These are phyloP conservation scores for Globisporangium uncinulatum DNA, from an alignment of 352 stramenopile species.

Conservation along the genomic window DNA sequence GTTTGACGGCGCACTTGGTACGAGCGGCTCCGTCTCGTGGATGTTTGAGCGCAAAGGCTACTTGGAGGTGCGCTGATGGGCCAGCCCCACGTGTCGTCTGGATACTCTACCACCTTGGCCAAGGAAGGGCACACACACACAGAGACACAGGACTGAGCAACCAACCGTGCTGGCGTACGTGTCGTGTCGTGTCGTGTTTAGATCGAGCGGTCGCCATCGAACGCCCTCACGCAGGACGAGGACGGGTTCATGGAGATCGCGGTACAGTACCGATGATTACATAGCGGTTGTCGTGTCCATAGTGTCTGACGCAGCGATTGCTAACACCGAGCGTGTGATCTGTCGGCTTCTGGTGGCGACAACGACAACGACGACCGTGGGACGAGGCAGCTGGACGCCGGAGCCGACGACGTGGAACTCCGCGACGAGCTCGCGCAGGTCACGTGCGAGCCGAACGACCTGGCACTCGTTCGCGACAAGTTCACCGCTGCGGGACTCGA, in stretches of 20 bases:
- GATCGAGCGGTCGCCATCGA: conserved; percentile 33
- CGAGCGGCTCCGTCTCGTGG: conserved; percentile 76
- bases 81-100: not conserved
- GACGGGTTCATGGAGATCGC: conserved; percentile 72
- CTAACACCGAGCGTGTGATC: not conserved
- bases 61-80: conserved; percentile 30
- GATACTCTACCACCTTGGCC: not conserved
- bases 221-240: conserved; percentile 33
- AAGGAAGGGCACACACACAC: too few species aligned
- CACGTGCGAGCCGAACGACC: conserved; percentile 59
- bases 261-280: conserved; percentile 17
- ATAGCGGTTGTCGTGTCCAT: too few species aligned
- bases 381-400: conserved; percentile 50
- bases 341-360: not conserved
- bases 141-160: not conserved
- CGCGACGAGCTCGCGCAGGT: conserved; percentile 61
- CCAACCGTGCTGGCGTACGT: conserved; percentile 1
- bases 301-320: too few species aligned
- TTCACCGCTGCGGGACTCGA: conserved; percentile 54
- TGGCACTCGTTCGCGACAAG: conserved; percentile 49
- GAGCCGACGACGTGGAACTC: conserved; percentile 64
- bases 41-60: conserved; percentile 86
- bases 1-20: conserved; percentile 53
- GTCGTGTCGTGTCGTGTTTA: conserved; percentile 6
- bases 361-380: not conserved